Percentiles rank a stretch among this genome's conserved stretches.
Evolutionary conservation across 345 rosid species (phyloP).

Genomic region (Limnanthes douglasii): DNA sequence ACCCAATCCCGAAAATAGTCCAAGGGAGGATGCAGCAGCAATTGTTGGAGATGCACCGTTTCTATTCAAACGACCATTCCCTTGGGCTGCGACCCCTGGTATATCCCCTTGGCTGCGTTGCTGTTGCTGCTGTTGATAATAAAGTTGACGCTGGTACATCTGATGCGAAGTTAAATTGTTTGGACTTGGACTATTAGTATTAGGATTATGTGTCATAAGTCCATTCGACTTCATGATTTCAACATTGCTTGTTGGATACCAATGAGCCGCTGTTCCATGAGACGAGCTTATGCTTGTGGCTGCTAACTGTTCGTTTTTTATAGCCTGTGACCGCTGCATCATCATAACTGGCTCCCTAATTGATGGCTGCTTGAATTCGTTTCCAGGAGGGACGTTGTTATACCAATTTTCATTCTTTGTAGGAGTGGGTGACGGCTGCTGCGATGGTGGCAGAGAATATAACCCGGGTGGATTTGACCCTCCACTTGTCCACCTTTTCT

Average conservation of each 20-base stretch:
- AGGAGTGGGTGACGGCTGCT: slow-evolving; percentile 31
- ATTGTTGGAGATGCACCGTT: slow-evolving; percentile 30
- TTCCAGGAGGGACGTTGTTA: slow-evolving; percentile 27
- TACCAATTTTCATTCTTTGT: slow-evolving; percentile 37
- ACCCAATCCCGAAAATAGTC: slow-evolving; percentile 56
- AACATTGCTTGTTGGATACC: slow-evolving; percentile 30
- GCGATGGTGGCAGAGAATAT: slow-evolving; percentile 38
- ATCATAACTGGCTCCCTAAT: slow-evolving; percentile 45
- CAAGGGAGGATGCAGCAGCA: slow-evolving; percentile 70
- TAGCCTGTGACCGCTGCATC: slow-evolving; percentile 64
- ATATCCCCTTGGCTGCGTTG: slow-evolving; percentile 31
- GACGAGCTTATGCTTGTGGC: slow-evolving; percentile 28
- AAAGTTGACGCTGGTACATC: slow-evolving; percentile 41
- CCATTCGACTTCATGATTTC: slow-evolving; percentile 50
- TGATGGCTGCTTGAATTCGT: slow-evolving; percentile 37
- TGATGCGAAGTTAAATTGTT: slow-evolving; percentile 28
- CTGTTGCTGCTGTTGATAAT: slow-evolving; percentile 41
- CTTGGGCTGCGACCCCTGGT: slow-evolving; percentile 21
- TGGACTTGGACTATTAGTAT: slow-evolving; percentile 23
- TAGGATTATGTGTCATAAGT: slow-evolving; percentile 23
- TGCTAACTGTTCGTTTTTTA: slow-evolving; percentile 32
- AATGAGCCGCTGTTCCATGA: slow-evolving; percentile 23
- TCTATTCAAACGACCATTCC: slow-evolving; percentile 34
- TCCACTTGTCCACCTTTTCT: slow-evolving; percentile 39
- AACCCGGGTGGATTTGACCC: slow-evolving; percentile 32